A percentile compares a stretch with the other conserved stretches of the same genome.
These are phyloP conservation scores for Cynanchum wilfordii DNA, from an alignment of 257 asterid genomes.

Conservation along the genomic window DNA sequence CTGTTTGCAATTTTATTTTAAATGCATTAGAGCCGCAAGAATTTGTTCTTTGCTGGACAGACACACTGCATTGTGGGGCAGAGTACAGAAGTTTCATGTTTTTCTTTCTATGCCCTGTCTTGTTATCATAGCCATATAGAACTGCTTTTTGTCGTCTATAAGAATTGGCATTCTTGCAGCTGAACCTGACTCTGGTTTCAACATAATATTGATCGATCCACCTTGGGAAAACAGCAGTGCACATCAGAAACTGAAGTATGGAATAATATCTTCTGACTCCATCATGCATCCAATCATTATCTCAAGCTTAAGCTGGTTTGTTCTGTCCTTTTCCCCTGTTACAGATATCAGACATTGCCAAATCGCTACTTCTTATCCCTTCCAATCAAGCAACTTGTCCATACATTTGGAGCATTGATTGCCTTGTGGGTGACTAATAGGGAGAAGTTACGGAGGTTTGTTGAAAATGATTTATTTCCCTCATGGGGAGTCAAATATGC, in stretches of 20 bases:
- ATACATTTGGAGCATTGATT: slow-evolving; percentile 67
- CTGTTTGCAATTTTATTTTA: not conserved
- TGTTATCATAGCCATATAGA: not conserved
- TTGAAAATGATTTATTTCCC: slow-evolving; percentile 78
- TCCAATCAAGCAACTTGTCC: slow-evolving; percentile 73
- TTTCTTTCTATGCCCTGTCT: not conserved
- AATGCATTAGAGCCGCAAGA: not conserved
- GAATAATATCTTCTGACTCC: not conserved
- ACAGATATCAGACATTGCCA: slow-evolving; percentile 81
- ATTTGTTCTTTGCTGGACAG: not conserved
- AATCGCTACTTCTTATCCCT: slow-evolving; percentile 69
- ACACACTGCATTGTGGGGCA: not conserved
- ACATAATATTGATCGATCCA: slow-evolving; percentile 82
- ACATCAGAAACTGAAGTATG: slow-evolving; percentile 76
- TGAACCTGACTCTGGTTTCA: slow-evolving; percentile 67
- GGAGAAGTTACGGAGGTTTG: slow-evolving; percentile 74
- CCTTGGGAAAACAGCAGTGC: slow-evolving; percentile 99
- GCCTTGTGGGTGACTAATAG: slow-evolving; percentile 95
- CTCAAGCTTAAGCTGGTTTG: slow-evolving; percentile 8
- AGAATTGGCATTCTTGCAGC: slow-evolving; percentile 38
- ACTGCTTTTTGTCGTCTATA: not conserved
- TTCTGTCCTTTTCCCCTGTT: slow-evolving; percentile 13
- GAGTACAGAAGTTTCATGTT: not conserved
- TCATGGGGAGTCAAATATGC: slow-evolving; percentile 75
- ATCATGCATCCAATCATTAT: not conserved